Conservation (phyloP, 768 basidiomycete genomes). For the Amanita fuliginea region DNA sequence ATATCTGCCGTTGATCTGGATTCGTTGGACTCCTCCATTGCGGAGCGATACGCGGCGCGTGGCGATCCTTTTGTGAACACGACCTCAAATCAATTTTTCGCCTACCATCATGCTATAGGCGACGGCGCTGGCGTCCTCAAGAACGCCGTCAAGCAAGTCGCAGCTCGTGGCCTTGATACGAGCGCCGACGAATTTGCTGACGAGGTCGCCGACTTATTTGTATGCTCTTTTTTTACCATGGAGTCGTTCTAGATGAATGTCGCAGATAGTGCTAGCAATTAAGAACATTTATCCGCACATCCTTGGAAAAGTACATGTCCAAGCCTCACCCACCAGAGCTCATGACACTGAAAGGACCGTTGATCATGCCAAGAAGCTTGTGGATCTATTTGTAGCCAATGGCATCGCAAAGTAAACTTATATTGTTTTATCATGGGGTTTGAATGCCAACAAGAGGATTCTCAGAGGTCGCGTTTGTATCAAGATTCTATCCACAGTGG, state of each 20-base stretch:
- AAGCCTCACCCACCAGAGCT: constrained; percentile 31
- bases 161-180: constrained; percentile 10
- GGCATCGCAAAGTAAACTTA: constrained; percentile 27
- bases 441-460: background rate
- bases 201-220: background rate
- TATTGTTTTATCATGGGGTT: background rate
- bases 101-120: constrained; percentile 21
- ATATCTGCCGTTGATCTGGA: constrained; percentile 32
- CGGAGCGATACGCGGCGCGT: constrained; percentile 19
- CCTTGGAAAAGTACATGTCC: constrained; percentile 31
- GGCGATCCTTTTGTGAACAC: constrained; percentile 27
- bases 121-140: constrained; percentile 21
- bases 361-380: constrained; percentile 28
- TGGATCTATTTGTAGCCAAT: constrained; percentile 27
- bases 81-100: constrained; percentile 41
- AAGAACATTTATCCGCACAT: constrained; percentile 30
- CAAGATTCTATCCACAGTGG: constrained; percentile 47
- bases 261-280: constrained; percentile 32
- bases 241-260: background rate
- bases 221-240: background rate
- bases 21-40: constrained; percentile 34
- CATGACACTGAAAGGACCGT: constrained; percentile 30
- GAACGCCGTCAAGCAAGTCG: constrained; percentile 20
- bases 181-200: constrained; percentile 6
- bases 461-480: constrained; percentile 39